These are phyloP conservation scores for Starmerella riodocensis DNA, from an alignment of 805 yeast genomes.

Conservation along the genomic window DNA sequence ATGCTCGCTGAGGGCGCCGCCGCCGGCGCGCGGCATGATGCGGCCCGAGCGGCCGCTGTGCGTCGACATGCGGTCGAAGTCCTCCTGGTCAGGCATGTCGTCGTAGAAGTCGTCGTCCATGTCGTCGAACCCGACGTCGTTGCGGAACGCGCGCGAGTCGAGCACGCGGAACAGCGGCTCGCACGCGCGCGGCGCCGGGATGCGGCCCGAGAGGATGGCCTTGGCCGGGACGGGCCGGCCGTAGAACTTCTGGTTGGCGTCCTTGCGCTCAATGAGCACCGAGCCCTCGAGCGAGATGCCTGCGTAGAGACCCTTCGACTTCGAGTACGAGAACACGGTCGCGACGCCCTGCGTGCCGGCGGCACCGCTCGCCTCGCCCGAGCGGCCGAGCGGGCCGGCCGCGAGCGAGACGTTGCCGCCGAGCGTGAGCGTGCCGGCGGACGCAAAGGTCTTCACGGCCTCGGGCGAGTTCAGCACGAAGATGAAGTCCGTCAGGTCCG, in stretches of 20 bases:
- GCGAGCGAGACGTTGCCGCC: conserved; percentile 94
- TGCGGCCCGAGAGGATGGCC: conserved; percentile 66
- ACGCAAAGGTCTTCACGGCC: conserved; percentile 90
- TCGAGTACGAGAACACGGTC: conserved; percentile 85
- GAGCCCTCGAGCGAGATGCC: conserved; percentile 97
- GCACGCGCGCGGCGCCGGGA: conserved; percentile 86
- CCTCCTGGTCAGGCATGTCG: conserved; percentile 48
- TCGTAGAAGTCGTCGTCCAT: conserved; percentile 56
- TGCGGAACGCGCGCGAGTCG: conserved; percentile 68
- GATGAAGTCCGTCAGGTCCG: conserved; percentile 91
- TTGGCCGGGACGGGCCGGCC: conserved; percentile 84
- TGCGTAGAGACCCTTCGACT: conserved; percentile 92
- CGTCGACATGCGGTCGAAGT: conserved; percentile 16
- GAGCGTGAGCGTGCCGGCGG: conserved; percentile 81
- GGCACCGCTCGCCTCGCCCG: conserved; percentile 93
- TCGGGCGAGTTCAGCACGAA: conserved; percentile 74
- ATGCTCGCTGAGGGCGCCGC: conserved; percentile 5
- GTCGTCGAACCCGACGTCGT: conserved; percentile 34
- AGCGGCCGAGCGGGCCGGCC: conserved; percentile 95
- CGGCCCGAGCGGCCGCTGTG: conserved; percentile 7
- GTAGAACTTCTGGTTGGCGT: conserved; percentile 89
- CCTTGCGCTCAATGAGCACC: conserved; percentile 90
- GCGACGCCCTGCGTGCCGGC: conserved; percentile 80
- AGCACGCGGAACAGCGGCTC: conserved; percentile 77
- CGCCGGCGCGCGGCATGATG: not conserved